phyloP scores from a whole-genome alignment of 495 filamentous ascomycete species.

The Penicillium cataractarum region DNA sequence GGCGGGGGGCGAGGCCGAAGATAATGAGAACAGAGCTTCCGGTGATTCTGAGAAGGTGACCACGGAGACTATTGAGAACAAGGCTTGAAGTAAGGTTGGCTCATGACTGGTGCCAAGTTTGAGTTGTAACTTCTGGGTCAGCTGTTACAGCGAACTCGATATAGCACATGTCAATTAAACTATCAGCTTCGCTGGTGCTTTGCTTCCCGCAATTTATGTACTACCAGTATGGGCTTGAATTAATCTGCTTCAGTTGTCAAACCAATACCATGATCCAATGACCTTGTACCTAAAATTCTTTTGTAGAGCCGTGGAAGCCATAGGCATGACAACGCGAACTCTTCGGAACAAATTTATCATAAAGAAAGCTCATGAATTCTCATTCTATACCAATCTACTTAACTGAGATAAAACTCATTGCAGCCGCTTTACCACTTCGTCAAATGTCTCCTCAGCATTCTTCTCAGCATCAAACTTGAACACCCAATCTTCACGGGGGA shows the following conservation, averaged over 20 bases:
- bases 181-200: neutral
- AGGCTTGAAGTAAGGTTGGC: neutral
- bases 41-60: slow-evolving; percentile 16
- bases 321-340: neutral
- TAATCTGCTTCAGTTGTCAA: neutral
- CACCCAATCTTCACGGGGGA: slow-evolving; percentile 62
- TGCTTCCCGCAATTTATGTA: neutral
- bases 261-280: too few relatives aligned
- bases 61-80: slow-evolving; percentile 18
- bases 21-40: neutral
- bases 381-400: neutral
- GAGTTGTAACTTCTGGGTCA: neutral
- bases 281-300: too few relatives aligned
- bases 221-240: neutral
- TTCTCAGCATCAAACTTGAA: slow-evolving; percentile 58
- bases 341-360: neutral
- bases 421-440: slow-evolving; percentile 25
- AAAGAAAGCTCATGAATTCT: neutral
- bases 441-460: slow-evolving; percentile 56
- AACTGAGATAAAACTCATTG: neutral
- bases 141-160: too few relatives aligned
- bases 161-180: neutral
- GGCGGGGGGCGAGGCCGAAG: neutral
- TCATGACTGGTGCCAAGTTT: neutral
- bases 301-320: too few relatives aligned